phyloP scores from a whole-genome alignment of 2,329 filamentous ascomycete genomes.

The Fusarium euwallaceae region DNA sequence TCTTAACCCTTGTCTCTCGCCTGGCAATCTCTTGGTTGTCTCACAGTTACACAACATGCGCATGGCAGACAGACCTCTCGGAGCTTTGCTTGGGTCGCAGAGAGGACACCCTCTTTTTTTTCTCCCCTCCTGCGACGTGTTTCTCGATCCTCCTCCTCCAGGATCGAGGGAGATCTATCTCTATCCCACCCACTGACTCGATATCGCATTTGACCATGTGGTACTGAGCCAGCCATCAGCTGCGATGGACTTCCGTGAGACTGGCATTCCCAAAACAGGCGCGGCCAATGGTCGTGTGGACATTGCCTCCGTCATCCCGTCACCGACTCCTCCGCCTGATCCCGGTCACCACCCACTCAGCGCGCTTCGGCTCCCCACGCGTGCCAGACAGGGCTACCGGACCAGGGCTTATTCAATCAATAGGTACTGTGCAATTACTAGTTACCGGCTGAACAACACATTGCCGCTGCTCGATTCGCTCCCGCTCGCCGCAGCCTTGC shows the following conservation, averaged over 20 bases:
- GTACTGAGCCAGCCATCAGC: not conserved
- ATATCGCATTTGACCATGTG: constrained; percentile 2
- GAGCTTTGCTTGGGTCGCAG: not conserved
- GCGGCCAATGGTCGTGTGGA: not conserved
- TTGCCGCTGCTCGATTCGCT: constrained; percentile 21
- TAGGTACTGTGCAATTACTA: not conserved
- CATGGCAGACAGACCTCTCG: not conserved
- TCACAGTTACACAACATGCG: constrained; percentile 1
- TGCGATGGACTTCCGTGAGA: not conserved
- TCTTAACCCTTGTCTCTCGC: not conserved
- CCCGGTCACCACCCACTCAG: constrained; percentile 33
- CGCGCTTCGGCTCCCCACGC: constrained; percentile 36
- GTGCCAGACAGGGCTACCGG: constrained; percentile 23
- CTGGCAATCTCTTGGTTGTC: not conserved
- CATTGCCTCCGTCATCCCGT: constrained; percentile 34
- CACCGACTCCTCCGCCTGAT: constrained; percentile 32
- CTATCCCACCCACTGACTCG: constrained; percentile 2
- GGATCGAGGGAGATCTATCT: not conserved
- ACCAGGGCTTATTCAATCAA: not conserved
- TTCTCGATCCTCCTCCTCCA: not conserved
- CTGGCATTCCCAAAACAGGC: constrained; percentile 8
- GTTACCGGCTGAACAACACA: not conserved
- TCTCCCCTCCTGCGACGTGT: not conserved
- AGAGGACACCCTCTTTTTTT: not conserved
- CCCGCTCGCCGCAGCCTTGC: constrained; percentile 25